Evolutionary conservation across 495 filamentous ascomycete species (phyloP).

Genomic region (Tuber indicum): DNA sequence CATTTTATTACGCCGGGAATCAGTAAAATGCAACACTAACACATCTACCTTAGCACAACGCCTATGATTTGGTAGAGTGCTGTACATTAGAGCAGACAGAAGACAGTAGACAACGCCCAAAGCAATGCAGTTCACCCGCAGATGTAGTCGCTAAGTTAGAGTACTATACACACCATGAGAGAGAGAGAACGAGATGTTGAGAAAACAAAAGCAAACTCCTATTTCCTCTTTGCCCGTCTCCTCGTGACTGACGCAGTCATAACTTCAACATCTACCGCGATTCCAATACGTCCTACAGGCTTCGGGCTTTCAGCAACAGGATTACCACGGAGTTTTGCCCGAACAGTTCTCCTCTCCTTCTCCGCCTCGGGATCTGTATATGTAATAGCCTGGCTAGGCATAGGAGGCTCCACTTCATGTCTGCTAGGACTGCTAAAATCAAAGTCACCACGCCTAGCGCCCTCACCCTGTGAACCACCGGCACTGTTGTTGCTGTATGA

Average conservation of each 20-base stretch:
- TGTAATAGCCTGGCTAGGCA: conserved; percentile 37
- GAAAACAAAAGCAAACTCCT: neutral
- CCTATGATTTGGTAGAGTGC: neutral
- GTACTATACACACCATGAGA: neutral
- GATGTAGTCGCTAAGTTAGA: neutral
- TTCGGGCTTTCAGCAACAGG: conserved; percentile 31
- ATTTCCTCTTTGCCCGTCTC: conserved; percentile 20
- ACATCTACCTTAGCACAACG: neutral
- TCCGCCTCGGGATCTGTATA: conserved; percentile 40
- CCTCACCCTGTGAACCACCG: conserved; percentile 10
- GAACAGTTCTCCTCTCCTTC: conserved; percentile 31
- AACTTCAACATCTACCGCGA: conserved; percentile 30
- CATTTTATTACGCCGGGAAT: neutral
- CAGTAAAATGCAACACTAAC: neutral
- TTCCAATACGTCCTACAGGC: conserved; percentile 13
- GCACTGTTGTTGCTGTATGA: conserved; percentile 19
- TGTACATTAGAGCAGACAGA: neutral
- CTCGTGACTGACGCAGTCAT: conserved; percentile 16
- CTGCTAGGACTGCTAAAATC: conserved; percentile 6
- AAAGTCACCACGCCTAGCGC: conserved; percentile 2
- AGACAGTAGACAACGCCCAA: neutral
- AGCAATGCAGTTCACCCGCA: neutral
- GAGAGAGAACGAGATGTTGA: neutral
- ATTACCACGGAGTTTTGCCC: conserved; percentile 37
- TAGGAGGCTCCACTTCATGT: conserved; percentile 13